Evolutionary conservation across 768 basidiomycete species (phyloP), one percentile per base, ranked within the genome.

Genomic region (Trametes gibbosa): DNA sequence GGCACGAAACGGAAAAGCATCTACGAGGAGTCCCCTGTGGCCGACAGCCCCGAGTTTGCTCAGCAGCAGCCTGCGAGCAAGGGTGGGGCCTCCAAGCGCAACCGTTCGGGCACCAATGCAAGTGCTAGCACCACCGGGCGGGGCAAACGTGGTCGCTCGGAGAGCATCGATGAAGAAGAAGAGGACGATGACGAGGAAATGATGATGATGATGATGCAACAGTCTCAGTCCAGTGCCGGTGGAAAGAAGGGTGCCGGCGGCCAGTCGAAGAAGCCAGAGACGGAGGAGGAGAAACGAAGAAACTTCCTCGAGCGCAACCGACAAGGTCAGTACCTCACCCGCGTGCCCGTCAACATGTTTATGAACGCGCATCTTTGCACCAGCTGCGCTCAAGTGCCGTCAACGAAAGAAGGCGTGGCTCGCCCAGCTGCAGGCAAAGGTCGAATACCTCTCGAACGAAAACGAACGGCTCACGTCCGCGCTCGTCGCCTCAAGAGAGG

Each of bases 351-450:
- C 24, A 7, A 8, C 47, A 35, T 19, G 35, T 53, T 16, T 21
- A 6, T 56, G 50, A 69, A 23, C 17, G 59, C 62, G 32, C 13
- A 35, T 29, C 48, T 12, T 53, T 1, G 66, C 32, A 39, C 14
- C 67, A 98, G 96, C 97, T 61, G 97, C 97, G 6, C 85, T 98
- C 65, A 98, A 98, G 76, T 99, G 97, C 75, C 93, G 97, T 35
- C 97, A 99, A 71, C 90, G 97, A 58, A 99, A 99, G 76, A 99
- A 99, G 74, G 94, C 94, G 5, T 99, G 97, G 97, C 83, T 98
- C 14, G 81, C 86, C 27, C 87, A 91, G 62, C 80, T 99, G 17
- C 97, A 99, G 73, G 84, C 88, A 40, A 95, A 95, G 68, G 94
- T 96, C 74, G 97, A 99, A 71, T 90, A 79, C 65, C 83, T 99